These are phyloP conservation scores for Martensiomyces pterosporus DNA, from an alignment of 192 early-diverging fungal genomes.

Conservation along the genomic window DNA sequence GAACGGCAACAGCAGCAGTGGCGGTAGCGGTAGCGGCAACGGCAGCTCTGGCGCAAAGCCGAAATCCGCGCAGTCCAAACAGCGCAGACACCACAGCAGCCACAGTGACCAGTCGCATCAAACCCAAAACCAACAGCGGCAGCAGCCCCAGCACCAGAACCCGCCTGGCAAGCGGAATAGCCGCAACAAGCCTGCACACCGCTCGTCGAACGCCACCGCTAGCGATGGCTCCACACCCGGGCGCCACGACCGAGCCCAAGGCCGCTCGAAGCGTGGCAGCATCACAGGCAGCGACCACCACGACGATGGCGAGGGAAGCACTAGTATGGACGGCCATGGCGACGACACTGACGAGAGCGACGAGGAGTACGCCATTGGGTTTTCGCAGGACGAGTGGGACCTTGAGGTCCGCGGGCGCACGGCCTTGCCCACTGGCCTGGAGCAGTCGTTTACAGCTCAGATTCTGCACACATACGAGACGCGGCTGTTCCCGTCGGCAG, in stretches of 20 bases:
- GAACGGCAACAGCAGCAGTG: conserved; percentile 1
- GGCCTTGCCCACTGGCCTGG: conserved; percentile 40
- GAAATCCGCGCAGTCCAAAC: conserved; percentile 1
- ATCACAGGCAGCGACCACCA: background rate
- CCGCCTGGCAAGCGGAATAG: background rate
- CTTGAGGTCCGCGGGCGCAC: conserved; percentile 23
- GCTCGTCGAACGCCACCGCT: background rate
- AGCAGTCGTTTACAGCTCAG: conserved; percentile 54
- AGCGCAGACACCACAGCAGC: conserved; percentile 7
- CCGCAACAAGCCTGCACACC: background rate
- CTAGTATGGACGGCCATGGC: conserved; percentile 1
- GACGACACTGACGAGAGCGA: conserved; percentile 15
- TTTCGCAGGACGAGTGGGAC: conserved; percentile 40
- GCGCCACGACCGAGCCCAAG: too few relatives aligned
- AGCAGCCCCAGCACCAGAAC: conserved; percentile 4
- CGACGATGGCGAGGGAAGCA: conserved; percentile 3
- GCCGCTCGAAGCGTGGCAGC: background rate
- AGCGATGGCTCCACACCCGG: background rate
- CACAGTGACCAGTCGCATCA: too few relatives aligned
- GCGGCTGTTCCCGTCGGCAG: conserved; percentile 59
- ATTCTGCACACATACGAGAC: conserved; percentile 58
- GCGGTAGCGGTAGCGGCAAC: too few relatives aligned
- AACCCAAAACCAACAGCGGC: conserved; percentile 8
- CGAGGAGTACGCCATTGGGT: conserved; percentile 24
- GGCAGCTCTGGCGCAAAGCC: conserved; percentile 7